Conservation (phyloP, 164 flowering plant species). For the Nelumbo lutea region DNA sequence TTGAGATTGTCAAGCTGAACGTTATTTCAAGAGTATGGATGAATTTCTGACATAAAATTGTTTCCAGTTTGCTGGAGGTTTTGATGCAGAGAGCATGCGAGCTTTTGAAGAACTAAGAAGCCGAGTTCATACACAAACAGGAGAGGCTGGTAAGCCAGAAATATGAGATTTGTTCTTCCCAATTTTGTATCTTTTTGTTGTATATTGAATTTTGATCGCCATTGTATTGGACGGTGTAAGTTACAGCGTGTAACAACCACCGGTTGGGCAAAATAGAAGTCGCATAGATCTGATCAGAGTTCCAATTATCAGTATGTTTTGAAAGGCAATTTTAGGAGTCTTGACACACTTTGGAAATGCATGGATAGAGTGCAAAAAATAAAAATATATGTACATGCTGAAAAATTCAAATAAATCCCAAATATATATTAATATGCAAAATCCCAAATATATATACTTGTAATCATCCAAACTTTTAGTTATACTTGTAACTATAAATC, state of each 20-base stretch:
- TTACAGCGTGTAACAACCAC: slow-evolving; percentile 3
- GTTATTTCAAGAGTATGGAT: neutral
- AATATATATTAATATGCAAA: no score
- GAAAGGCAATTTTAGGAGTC: no score
- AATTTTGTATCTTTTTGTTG: neutral
- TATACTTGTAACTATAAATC: no score
- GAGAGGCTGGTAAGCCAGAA: slow-evolving; percentile 35
- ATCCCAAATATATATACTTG: no score
- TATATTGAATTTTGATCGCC: slow-evolving; percentile 8
- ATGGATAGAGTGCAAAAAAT: no score
- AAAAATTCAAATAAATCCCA: no score
- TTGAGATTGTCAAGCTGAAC: neutral
- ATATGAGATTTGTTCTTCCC: slow-evolving; percentile 15
- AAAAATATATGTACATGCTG: no score
- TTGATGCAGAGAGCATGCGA: slow-evolving; percentile 94
- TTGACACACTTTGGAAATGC: no score
- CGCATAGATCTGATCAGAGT: no score
- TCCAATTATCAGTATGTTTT: no score
- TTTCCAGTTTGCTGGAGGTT: slow-evolving; percentile 95
- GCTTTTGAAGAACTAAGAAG: slow-evolving; percentile 84
- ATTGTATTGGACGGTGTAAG: neutral
- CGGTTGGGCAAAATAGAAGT: neutral
- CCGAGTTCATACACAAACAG: slow-evolving; percentile 38
- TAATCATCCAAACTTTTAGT: no score
- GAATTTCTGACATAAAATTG: slow-evolving; percentile 1